These are phyloP conservation scores for Microdochium paspali DNA, from an alignment of 2,329 filamentous ascomycete species.

Conservation along the genomic window DNA sequence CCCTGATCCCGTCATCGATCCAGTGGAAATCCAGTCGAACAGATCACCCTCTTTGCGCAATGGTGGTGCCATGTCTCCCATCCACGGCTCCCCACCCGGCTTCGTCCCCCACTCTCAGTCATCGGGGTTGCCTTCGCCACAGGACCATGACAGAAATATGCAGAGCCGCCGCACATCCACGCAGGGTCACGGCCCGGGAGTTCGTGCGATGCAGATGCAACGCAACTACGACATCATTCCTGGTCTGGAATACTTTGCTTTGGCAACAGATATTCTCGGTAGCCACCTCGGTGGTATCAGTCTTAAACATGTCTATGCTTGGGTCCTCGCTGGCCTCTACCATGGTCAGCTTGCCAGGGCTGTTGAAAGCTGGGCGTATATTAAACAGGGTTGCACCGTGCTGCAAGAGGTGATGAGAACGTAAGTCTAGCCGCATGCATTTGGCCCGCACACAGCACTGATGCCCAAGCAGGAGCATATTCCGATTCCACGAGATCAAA, in stretches of 20 bases:
- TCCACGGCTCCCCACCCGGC: constrained; percentile 45
- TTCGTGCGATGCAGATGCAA: constrained; percentile 11
- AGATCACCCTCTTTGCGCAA: constrained; percentile 35
- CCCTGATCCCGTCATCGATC: constrained; percentile 48
- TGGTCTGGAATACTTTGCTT: constrained; percentile 81
- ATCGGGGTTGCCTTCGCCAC: constrained; percentile 41
- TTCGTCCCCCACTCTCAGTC: constrained; percentile 34
- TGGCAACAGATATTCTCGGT: constrained; percentile 78
- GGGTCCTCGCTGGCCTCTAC: constrained; percentile 78
- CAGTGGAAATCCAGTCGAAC: constrained; percentile 23
- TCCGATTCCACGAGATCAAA: constrained; percentile 34
- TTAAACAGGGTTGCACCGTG: constrained; percentile 45
- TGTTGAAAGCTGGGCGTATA: constrained; percentile 68
- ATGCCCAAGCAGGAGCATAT: constrained; percentile 30
- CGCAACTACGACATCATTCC: constrained; percentile 80
- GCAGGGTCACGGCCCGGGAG: constrained; percentile 22
- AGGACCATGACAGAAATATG: constrained; percentile 34
- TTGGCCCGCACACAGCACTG: constrained; percentile 2
- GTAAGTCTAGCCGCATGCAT: constrained; percentile 32
- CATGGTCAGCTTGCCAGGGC: constrained; percentile 81
- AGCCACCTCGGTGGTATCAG: constrained; percentile 71
- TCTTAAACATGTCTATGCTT: constrained; percentile 75
- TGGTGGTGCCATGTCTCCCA: constrained; percentile 40
- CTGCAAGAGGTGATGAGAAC: constrained; percentile 68
- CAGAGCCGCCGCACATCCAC: constrained; percentile 42